These are phyloP conservation scores for Chenopodium album DNA, from an alignment of 148 eudicot species.

Conservation along the genomic window DNA sequence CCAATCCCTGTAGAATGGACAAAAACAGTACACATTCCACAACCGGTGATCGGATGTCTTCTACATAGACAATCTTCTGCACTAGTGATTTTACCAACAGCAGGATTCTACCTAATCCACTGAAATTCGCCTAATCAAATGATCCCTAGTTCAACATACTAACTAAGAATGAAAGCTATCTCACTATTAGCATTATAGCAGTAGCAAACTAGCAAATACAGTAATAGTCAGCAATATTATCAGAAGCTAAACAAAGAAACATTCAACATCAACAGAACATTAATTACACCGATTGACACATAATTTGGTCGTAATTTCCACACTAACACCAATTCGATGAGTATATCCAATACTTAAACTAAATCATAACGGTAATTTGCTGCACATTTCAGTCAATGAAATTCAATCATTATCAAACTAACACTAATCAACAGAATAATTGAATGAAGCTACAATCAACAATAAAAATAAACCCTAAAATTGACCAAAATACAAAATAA, in stretches of 20 bases:
- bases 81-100: background rate
- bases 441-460: background rate
- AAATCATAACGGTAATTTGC: no score
- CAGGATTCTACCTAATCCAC: background rate
- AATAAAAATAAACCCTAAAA: background rate
- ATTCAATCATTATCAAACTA: background rate
- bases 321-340: no score
- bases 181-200: conserved; percentile 3
- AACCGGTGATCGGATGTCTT: background rate
- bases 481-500: background rate
- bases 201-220: background rate
- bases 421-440: background rate
- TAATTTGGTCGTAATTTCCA: background rate
- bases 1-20: background rate
- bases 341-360: no score
- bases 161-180: background rate
- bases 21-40: background rate
- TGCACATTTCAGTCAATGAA: no score
- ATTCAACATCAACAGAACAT: background rate
- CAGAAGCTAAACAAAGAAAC: background rate
- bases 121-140: no score
- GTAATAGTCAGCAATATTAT: background rate
- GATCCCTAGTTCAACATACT: background rate
- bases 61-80: background rate
- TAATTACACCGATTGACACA: no score